These are phyloP conservation scores for Durotheca rogersii DNA, from an alignment of 495 filamentous ascomycete species.

Conservation along the genomic window DNA sequence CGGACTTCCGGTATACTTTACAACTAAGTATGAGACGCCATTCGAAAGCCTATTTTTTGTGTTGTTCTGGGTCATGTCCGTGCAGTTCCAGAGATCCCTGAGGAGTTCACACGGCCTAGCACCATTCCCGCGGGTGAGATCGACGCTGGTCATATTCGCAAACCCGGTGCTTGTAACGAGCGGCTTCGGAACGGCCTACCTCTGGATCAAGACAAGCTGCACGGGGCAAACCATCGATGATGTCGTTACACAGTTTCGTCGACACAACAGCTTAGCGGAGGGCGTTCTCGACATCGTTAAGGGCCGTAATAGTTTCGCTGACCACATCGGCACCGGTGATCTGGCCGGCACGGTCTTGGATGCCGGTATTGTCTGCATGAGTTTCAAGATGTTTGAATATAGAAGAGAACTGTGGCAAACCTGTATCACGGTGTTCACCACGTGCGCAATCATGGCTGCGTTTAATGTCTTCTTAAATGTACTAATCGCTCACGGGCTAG, in stretches of 20 bases:
- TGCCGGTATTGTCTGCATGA: conserved; percentile 47
- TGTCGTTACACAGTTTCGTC: conserved; percentile 39
- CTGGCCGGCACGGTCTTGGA: conserved; percentile 45
- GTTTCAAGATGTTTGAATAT: conserved; percentile 52
- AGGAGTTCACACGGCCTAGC: conserved; percentile 27
- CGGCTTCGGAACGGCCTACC: conserved; percentile 42
- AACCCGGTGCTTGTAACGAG: conserved; percentile 49
- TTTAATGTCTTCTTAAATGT: conserved; percentile 42
- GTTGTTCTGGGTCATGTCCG: conserved; percentile 43
- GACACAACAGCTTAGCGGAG: conserved; percentile 37
- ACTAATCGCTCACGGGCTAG: conserved; percentile 35
- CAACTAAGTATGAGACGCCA: conserved; percentile 25
- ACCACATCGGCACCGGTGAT: conserved; percentile 45
- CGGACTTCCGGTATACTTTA: conserved; percentile 29
- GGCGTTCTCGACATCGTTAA: conserved; percentile 28
- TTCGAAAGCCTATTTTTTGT: conserved; percentile 42
- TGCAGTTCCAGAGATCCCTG: conserved; percentile 40
- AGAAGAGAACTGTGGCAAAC: conserved; percentile 43
- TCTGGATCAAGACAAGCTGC: conserved; percentile 37
- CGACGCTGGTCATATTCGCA: conserved; percentile 35
- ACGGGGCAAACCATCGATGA: conserved; percentile 23
- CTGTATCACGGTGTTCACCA: conserved; percentile 37
- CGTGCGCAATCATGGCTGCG: conserved; percentile 32
- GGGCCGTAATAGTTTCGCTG: conserved; percentile 6
- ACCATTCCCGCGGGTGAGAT: conserved; percentile 25